A percentile compares a stretch with the other conserved stretches of the same genome.
phyloP scores from a whole-genome alignment of 2,329 filamentous ascomycete species.

The Uncinocarpus reesii region DNA sequence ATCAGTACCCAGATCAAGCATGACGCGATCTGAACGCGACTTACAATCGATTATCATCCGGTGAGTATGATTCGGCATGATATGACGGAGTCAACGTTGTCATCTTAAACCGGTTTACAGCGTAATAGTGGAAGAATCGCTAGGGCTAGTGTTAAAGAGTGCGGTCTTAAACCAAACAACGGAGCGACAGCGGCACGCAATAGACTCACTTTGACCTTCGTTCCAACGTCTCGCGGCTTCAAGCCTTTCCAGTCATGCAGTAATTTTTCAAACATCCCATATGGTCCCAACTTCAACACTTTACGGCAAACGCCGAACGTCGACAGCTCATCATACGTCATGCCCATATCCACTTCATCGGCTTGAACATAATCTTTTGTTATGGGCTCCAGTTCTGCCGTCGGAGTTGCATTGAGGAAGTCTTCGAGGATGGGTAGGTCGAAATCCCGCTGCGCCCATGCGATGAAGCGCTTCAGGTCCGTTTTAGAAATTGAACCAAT shows the following conservation, averaged over 20 bases:
- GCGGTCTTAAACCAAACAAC: neutral
- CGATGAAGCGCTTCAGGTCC: conserved; percentile 59
- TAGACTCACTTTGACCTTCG: conserved; percentile 30
- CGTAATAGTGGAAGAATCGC: conserved; percentile 23
- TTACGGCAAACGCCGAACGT: conserved; percentile 44
- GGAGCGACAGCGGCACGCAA: neutral
- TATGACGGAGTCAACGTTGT: conserved; percentile 47
- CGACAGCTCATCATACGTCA: conserved; percentile 45
- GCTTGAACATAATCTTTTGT: conserved; percentile 48
- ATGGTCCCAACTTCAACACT: conserved; percentile 42
- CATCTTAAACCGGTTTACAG: conserved; percentile 54
- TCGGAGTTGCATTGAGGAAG: conserved; percentile 53
- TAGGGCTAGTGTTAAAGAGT: neutral
- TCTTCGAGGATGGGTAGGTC: conserved; percentile 42
- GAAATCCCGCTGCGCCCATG: conserved; percentile 51
- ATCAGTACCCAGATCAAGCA: neutral
- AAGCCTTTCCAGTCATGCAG: conserved; percentile 38
- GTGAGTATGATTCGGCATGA: conserved; percentile 40
- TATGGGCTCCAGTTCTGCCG: conserved; percentile 55
- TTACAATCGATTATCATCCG: conserved; percentile 29
- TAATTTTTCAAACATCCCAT: conserved; percentile 43
- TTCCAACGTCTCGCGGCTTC: conserved; percentile 30
- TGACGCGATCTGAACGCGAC: neutral
- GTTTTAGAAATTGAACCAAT: conserved; percentile 47
- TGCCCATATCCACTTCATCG: conserved; percentile 43